Percentiles rank a stretch among this genome's conserved stretches.
Evolutionary conservation across 495 filamentous ascomycete species (phyloP).

Genomic region (Echria macrotheca): DNA sequence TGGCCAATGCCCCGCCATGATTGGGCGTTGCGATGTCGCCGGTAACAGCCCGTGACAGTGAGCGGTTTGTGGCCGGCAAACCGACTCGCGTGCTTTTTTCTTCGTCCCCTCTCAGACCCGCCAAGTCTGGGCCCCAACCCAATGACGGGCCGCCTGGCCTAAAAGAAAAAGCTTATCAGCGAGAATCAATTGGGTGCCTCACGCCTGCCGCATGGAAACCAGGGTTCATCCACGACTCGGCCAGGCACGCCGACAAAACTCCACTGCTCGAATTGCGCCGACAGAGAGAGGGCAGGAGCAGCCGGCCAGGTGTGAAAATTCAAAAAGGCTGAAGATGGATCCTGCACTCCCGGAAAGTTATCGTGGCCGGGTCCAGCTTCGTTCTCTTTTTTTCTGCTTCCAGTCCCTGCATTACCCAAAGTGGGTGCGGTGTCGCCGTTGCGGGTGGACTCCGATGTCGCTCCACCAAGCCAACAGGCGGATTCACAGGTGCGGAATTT

Average conservation of each 20-base stretch:
- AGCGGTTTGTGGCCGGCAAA: slow-evolving; percentile 4
- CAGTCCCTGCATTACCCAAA: too few relatives aligned
- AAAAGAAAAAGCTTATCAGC: slow-evolving; percentile 11
- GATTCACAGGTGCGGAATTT: background rate
- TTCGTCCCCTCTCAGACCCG: background rate
- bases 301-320: too few relatives aligned
- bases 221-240: too few relatives aligned
- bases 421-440: slow-evolving; percentile 13
- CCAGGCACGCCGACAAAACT: background rate
- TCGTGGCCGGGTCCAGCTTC: background rate
- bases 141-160: background rate
- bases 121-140: background rate
- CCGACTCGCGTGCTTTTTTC: slow-evolving; percentile 8
- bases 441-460: slow-evolving; percentile 9
- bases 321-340: background rate
- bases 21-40: background rate
- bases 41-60: background rate
- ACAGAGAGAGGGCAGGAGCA: too few relatives aligned
- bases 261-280: too few relatives aligned
- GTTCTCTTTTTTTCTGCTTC: too few relatives aligned
- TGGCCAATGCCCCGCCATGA: background rate
- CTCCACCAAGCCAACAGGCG: too few relatives aligned
- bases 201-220: too few relatives aligned
- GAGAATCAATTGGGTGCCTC: slow-evolving; percentile 16
- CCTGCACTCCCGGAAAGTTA: slow-evolving; percentile 9